Evolutionary conservation across 1,284 basidiomycete species (phyloP).

Genomic region (Uromyces viciae-fabae): DNA sequence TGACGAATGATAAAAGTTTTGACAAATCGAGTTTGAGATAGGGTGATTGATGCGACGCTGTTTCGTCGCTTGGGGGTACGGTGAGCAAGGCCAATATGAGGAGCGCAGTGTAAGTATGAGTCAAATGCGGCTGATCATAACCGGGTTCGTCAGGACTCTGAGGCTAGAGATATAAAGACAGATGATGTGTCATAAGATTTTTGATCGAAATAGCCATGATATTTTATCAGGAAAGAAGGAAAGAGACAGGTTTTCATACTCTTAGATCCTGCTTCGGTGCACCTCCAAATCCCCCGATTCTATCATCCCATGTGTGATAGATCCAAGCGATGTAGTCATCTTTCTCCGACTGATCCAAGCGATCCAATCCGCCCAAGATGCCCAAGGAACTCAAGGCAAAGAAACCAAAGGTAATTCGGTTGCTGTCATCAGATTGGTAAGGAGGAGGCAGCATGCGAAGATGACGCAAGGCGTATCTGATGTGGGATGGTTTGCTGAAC

Average conservation of each 20-base stretch:
- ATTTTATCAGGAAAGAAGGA: neutral
- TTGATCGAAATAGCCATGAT: constrained; percentile 3
- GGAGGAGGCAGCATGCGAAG: constrained; percentile 36
- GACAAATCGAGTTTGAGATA: constrained; percentile 50
- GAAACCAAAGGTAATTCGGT: constrained; percentile 74
- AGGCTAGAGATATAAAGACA: constrained; percentile 15
- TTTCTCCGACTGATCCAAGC: constrained; percentile 61
- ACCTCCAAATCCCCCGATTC: constrained; percentile 68
- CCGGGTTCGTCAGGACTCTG: constrained; percentile 55
- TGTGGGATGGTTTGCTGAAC: constrained; percentile 15
- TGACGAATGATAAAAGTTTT: constrained; percentile 65
- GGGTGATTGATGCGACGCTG: constrained; percentile 67
- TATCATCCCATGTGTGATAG: constrained; percentile 71
- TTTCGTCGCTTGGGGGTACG: constrained; percentile 59
- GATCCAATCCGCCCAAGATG: constrained; percentile 63
- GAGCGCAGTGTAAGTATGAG: constrained; percentile 81
- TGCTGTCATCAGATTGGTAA: constrained; percentile 41
- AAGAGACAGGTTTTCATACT: constrained; percentile 47
- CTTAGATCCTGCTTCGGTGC: constrained; percentile 60
- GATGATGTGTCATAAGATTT: constrained; percentile 9
- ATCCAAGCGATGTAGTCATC: constrained; percentile 74
- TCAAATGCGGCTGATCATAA: constrained; percentile 66
- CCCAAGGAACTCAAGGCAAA: constrained; percentile 77
- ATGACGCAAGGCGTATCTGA: constrained; percentile 36
- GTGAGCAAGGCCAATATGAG: constrained; percentile 70